These are phyloP conservation scores for Chaetomium tenue DNA, from an alignment of 495 filamentous ascomycete species.

Conservation along the genomic window DNA sequence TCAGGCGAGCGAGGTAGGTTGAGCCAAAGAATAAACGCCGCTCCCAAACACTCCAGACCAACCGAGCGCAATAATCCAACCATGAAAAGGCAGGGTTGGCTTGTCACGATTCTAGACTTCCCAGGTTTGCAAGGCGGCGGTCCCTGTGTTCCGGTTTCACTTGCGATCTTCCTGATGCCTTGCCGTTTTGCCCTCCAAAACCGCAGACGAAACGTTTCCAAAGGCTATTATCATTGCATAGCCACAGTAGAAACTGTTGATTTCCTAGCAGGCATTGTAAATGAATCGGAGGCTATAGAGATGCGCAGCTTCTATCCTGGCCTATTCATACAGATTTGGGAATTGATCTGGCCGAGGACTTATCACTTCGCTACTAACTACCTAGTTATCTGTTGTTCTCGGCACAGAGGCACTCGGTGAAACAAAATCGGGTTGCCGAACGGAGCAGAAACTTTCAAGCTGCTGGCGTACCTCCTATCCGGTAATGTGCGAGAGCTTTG, in stretches of 20 bases:
- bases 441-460: not conserved
- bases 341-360: too few relatives aligned
- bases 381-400: too few relatives aligned
- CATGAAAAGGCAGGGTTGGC: not conserved
- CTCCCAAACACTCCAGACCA: not conserved
- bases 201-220: too few relatives aligned
- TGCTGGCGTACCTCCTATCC: not conserved
- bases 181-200: not conserved
- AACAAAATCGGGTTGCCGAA: not conserved
- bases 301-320: not conserved
- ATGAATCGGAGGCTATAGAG: too few relatives aligned
- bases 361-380: too few relatives aligned
- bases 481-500: not conserved
- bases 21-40: not conserved
- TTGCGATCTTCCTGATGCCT: not conserved
- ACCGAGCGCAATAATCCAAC: not conserved
- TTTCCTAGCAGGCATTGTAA: too few relatives aligned
- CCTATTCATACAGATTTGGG: not conserved
- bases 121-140: not conserved
- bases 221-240: too few relatives aligned
- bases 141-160: not conserved
- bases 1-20: not conserved
- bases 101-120: not conserved
- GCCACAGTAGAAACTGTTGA: too few relatives aligned
- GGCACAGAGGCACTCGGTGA: not conserved